Percentiles rank a stretch among this genome's conserved stretches.
Conservation (phyloP, 2,329 filamentous ascomycete genomes). For the Aureobasidium sp. region DNA sequence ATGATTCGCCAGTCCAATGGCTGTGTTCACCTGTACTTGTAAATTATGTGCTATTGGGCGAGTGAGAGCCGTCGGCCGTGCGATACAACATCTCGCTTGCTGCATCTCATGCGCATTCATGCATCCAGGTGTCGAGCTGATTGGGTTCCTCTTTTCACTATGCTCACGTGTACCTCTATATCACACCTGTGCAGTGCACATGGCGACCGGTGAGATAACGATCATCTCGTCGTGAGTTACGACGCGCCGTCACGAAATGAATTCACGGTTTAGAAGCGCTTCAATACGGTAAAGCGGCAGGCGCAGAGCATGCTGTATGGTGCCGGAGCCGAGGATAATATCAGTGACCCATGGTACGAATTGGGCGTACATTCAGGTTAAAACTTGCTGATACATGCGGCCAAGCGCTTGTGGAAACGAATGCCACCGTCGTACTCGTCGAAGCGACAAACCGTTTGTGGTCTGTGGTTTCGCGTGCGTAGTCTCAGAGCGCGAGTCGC, state of each 20-base stretch:
- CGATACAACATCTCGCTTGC: slow-evolving; percentile 2
- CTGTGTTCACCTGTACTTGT: neutral
- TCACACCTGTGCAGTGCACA: neutral
- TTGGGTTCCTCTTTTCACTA: neutral
- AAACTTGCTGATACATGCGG: neutral
- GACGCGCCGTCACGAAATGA: neutral
- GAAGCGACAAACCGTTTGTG: neutral
- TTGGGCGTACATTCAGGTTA: neutral
- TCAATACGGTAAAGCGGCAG: neutral
- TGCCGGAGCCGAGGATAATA: neutral
- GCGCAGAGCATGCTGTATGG: neutral
- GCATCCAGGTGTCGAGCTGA: neutral
- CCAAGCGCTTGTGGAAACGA: neutral
- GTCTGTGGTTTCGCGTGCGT: neutral
- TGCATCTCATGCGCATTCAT: neutral
- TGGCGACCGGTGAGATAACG: slow-evolving; percentile 6
- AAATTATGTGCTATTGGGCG: neutral
- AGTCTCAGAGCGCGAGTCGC: neutral
- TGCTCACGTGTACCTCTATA: slow-evolving; percentile 1
- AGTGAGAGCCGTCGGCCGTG: neutral
- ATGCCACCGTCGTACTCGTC: neutral
- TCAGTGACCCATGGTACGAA: neutral
- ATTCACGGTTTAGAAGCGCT: neutral
- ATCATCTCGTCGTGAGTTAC: neutral
- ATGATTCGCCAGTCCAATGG: neutral